Conservation (phyloP, 208 protist genomes). For the Leishmania arabica region DNA sequence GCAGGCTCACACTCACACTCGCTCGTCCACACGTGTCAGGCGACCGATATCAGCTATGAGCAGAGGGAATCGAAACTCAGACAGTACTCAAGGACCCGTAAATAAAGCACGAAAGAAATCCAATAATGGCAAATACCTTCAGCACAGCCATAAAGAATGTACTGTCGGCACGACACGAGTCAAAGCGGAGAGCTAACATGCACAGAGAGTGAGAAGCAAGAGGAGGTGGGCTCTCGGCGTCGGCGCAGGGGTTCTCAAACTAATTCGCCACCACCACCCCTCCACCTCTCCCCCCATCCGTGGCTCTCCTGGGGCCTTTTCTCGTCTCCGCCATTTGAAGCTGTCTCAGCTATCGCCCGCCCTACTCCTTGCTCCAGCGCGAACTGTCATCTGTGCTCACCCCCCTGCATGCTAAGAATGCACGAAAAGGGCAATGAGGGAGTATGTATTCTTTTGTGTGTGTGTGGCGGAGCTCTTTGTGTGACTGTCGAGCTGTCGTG, state of each 20-base stretch:
- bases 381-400: background rate
- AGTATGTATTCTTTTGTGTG: background rate
- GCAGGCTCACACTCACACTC: background rate
- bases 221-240: background rate
- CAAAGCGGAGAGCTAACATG: background rate
- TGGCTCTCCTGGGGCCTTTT: background rate
- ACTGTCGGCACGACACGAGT: background rate
- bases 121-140: background rate
- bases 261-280: background rate
- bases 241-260: background rate
- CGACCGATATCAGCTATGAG: background rate
- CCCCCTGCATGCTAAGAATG: background rate
- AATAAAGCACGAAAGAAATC: background rate
- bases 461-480: background rate
- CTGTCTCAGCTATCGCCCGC: background rate
- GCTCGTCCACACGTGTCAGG: background rate
- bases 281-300: background rate
- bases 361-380: background rate
- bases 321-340: background rate
- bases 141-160: background rate
- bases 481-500: background rate
- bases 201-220: background rate
- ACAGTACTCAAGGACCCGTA: background rate
- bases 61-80: background rate
- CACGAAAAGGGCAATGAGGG: background rate